Conservation (phyloP, 208 protist genomes). For the Acanthamoeba sp. region DNA sequence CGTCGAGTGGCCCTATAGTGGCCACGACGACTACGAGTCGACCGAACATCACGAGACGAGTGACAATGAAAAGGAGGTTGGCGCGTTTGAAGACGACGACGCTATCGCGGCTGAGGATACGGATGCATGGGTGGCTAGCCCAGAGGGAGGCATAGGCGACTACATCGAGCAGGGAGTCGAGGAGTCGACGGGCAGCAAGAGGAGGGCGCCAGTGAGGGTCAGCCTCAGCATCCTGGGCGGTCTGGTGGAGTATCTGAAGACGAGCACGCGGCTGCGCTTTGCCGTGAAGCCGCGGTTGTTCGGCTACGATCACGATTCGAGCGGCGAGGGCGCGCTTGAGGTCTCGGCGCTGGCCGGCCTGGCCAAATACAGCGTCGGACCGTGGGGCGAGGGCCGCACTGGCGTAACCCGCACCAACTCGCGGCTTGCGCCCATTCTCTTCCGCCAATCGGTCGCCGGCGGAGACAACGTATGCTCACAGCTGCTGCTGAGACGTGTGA, state of each 20-base stretch:
- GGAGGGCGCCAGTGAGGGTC: neutral
- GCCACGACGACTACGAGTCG: no score
- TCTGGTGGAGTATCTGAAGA: neutral
- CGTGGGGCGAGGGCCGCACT: neutral
- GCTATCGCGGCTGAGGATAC: no score
- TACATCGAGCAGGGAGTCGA: neutral
- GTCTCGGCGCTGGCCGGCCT: conserved; percentile 13
- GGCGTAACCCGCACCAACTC: neutral
- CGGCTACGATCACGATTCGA: neutral
- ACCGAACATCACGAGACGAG: no score
- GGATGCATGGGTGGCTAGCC: no score
- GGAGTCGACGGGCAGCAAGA: neutral
- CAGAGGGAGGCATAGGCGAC: no score
- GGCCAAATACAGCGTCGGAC: conserved; percentile 25
- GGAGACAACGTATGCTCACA: neutral
- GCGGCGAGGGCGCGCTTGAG: neutral
- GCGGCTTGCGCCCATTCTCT: conserved; percentile 2
- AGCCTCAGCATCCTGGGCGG: conserved; percentile 7
- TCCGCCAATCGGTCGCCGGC: neutral
- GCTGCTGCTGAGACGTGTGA: neutral
- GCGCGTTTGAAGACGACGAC: no score
- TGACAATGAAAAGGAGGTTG: no score
- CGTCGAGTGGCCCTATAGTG: no score
- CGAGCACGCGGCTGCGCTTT: neutral
- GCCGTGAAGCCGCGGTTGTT: neutral